Conservation (phyloP, 1,284 basidiomycete species). For the Trametes sp. region DNA sequence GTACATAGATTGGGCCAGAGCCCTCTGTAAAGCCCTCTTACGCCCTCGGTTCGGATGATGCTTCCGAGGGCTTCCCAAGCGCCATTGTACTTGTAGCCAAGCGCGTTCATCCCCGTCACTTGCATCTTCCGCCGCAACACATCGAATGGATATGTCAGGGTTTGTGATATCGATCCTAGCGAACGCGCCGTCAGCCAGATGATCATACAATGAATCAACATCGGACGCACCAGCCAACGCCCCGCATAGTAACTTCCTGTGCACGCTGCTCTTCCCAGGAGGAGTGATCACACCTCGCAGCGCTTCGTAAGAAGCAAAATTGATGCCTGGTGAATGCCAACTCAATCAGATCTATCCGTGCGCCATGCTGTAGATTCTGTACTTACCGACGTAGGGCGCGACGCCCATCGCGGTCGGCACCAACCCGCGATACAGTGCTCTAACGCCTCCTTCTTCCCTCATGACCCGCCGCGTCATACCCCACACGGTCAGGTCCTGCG, state of each 20-base stretch:
- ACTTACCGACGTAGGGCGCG: constrained; percentile 81
- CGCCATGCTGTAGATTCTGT: constrained; percentile 1
- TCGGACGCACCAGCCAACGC: constrained; percentile 70
- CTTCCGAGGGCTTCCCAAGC: constrained; percentile 78
- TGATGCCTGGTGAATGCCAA: constrained; percentile 63
- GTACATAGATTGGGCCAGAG: constrained; percentile 91
- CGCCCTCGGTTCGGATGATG: constrained; percentile 79
- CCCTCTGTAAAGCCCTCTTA: constrained; percentile 83
- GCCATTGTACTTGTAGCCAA: constrained; percentile 77
- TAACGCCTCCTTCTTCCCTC: constrained; percentile 88
- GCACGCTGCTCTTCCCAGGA: constrained; percentile 70
- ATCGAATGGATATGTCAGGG: constrained; percentile 96
- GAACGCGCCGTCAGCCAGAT: constrained; percentile 1
- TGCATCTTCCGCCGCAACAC: constrained; percentile 96
- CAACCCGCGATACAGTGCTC: constrained; percentile 88
- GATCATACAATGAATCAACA: constrained; percentile 8
- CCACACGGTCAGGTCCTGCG: constrained; percentile 76
- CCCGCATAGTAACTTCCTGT: constrained; percentile 76
- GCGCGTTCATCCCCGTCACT: constrained; percentile 83
- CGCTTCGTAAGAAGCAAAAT: constrained; percentile 83
- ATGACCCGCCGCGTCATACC: constrained; percentile 93
- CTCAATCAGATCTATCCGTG: constrained; percentile 7
- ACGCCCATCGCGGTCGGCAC: constrained; percentile 91
- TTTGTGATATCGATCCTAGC: constrained; percentile 85
- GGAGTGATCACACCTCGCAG: constrained; percentile 77